Conservation (phyloP, 495 filamentous ascomycete species). For the Hyaloscypha bicolor region DNA sequence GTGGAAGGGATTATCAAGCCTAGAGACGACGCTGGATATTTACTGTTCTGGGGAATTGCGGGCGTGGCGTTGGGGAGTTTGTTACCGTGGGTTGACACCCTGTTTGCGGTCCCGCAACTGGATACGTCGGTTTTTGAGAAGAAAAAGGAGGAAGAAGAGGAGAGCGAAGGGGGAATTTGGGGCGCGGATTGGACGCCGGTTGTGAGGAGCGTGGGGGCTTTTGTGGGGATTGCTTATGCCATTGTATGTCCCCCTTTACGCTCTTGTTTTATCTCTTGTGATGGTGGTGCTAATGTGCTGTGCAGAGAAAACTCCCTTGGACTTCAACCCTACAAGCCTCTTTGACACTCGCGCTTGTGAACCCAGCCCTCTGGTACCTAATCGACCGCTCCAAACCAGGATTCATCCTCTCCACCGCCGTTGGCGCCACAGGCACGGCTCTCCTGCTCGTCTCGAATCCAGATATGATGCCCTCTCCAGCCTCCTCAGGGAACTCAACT, state of each 20-base stretch:
- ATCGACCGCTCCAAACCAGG: conserved; percentile 87
- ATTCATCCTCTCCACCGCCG: conserved; percentile 44
- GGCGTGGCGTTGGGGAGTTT: conserved; percentile 77
- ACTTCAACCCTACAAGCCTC: conserved; percentile 92
- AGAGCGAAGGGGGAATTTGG: conserved; percentile 19
- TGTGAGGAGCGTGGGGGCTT: conserved; percentile 86
- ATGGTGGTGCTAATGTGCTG: conserved; percentile 19
- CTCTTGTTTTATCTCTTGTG: background rate
- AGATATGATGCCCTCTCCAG: conserved; percentile 71
- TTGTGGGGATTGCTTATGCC: conserved; percentile 94
- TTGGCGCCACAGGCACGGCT: conserved; percentile 65
- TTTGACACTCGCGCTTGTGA: conserved; percentile 85
- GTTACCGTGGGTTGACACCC: conserved; percentile 80
- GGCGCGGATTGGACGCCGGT: conserved; percentile 78
- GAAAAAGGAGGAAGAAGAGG: conserved; percentile 27
- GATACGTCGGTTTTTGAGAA: conserved; percentile 36
- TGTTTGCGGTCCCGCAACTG: conserved; percentile 41
- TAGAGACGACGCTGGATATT: conserved; percentile 65
- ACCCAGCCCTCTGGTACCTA: conserved; percentile 94
- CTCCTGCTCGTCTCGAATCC: conserved; percentile 73
- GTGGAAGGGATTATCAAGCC: conserved; percentile 55
- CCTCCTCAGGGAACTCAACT: conserved; percentile 23
- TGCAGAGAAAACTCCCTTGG: conserved; percentile 84
- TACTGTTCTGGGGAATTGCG: conserved; percentile 77
- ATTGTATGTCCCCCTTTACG: conserved; percentile 62